A percentile compares a stretch with the other conserved stretches of the same genome.
These are phyloP conservation scores for Verticillium alfalfae DNA, from an alignment of 2,329 filamentous ascomycete species.

Conservation along the genomic window DNA sequence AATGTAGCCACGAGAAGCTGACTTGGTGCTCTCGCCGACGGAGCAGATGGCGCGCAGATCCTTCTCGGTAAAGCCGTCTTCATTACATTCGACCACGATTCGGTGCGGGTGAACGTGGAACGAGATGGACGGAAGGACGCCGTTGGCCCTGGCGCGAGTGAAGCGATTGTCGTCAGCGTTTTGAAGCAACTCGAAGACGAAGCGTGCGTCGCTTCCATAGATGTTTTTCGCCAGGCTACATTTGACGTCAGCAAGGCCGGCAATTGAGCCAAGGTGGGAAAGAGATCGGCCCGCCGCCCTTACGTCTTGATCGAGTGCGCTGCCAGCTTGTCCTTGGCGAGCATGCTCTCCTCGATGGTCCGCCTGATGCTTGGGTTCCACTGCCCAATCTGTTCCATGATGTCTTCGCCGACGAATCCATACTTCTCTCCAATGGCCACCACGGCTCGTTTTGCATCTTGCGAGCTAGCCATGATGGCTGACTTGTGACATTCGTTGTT, in stretches of 20 bases:
- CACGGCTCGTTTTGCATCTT: neutral
- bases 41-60: conserved; percentile 41
- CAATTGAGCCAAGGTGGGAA: neutral
- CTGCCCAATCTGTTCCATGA: neutral
- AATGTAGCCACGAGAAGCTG: conserved; percentile 32
- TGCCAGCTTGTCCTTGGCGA: neutral
- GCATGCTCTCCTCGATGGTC: neutral
- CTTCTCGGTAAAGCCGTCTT: conserved; percentile 34
- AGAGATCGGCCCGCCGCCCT: neutral
- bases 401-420: neutral
- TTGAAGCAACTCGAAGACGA: conserved; percentile 47
- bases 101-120: conserved; percentile 27
- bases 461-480: neutral
- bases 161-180: conserved; percentile 49
- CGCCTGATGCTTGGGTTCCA: neutral
- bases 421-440: neutral
- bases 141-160: conserved; percentile 9
- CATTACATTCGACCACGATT: conserved; percentile 44
- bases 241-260: neutral
- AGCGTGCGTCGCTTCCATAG: conserved; percentile 36
- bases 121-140: conserved; percentile 20
- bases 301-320: conserved; percentile 2
- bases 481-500: neutral
- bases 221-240: conserved; percentile 33
- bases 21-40: conserved; percentile 40